Conservation (phyloP, 495 filamentous ascomycete genomes). For the Staphylotrichum tortipilum region DNA sequence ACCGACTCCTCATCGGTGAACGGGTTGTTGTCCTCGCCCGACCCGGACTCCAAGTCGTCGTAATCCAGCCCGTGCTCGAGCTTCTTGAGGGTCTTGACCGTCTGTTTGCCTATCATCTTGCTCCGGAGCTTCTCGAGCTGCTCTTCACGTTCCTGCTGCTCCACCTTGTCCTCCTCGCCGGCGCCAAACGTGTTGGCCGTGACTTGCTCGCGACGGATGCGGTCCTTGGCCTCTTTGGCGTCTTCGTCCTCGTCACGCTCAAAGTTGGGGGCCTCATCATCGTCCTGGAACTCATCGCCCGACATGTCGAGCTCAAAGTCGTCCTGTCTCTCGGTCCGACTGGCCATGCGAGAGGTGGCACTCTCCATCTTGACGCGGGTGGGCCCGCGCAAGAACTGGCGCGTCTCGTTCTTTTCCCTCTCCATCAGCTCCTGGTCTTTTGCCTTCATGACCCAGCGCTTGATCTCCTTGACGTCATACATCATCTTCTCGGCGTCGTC, state of each 20-base stretch:
- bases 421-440: constrained; percentile 47
- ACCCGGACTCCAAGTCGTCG: constrained; percentile 60
- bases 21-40: constrained; percentile 51
- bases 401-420: constrained; percentile 42
- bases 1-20: constrained; percentile 44
- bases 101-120: constrained; percentile 61
- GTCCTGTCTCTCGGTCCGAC: constrained; percentile 45
- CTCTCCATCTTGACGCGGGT: constrained; percentile 46
- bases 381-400: constrained; percentile 33
- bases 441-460: constrained; percentile 68
- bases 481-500: constrained; percentile 81
- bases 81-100: constrained; percentile 70
- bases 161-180: constrained; percentile 77
- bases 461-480: constrained; percentile 37
- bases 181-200: constrained; percentile 79
- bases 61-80: constrained; percentile 80
- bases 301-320: constrained; percentile 54
- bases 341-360: constrained; percentile 40
- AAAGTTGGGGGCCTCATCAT: constrained; percentile 76
- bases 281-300: constrained; percentile 46
- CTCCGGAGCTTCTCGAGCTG: constrained; percentile 58
- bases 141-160: constrained; percentile 64
- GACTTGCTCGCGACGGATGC: constrained; percentile 79
- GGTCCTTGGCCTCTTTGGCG: constrained; percentile 72
- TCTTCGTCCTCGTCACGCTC: constrained; percentile 80